phyloP scores from a whole-genome alignment of 305 asterid genomes.

The Fraxinus latifolia region DNA sequence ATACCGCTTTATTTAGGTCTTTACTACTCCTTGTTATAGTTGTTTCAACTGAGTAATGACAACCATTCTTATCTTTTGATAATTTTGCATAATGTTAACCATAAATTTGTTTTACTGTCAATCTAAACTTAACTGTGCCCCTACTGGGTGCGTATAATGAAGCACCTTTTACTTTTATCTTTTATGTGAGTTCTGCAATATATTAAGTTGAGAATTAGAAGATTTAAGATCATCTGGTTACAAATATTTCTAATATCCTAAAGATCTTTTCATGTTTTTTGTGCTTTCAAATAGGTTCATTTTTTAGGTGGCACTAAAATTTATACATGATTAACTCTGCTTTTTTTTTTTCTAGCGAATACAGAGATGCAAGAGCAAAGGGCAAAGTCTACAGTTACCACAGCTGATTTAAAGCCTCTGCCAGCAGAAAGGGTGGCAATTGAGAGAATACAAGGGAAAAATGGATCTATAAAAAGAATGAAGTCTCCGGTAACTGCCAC shows the following conservation, averaged over 20 bases:
- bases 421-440: constrained; percentile 56
- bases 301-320: constrained; percentile 9
- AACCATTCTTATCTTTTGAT: constrained; percentile 1
- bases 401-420: constrained; percentile 63
- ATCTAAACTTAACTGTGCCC: constrained; percentile 6
- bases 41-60: not conserved
- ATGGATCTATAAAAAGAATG: constrained; percentile 66
- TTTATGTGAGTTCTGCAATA: constrained; percentile 9
- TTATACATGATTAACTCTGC: constrained; percentile 18
- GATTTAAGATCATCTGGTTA: constrained; percentile 2
- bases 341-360: constrained; percentile 36
- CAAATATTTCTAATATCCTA: not conserved
- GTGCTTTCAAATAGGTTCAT: constrained; percentile 17
- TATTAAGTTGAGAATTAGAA: constrained; percentile 6
- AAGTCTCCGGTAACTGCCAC: constrained; percentile 77
- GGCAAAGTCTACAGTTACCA: constrained; percentile 44
- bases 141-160: constrained; percentile 3
- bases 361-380: constrained; percentile 68
- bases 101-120: not conserved
- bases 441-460: constrained; percentile 66
- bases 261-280: not conserved
- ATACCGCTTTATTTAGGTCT: not conserved
- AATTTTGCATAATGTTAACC: not conserved
- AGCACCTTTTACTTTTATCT: not conserved
- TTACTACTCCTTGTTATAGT: constrained; percentile 4